Conservation (phyloP, 1,284 basidiomycete genomes). For the Melampsora larici-populina region DNA sequence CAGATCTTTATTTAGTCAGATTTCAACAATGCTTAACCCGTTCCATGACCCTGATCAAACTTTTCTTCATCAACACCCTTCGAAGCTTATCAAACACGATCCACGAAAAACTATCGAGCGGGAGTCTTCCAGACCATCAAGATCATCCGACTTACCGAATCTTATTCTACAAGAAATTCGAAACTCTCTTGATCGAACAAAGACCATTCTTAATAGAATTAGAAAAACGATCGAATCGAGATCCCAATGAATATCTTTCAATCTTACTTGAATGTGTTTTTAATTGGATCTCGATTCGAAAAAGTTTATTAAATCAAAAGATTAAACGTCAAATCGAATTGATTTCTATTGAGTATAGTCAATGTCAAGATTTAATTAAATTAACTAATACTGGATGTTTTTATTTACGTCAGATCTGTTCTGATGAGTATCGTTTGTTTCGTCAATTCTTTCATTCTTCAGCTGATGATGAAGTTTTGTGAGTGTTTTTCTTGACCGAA, state of each 20-base stretch:
- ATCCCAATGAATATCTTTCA: slow-evolving; percentile 72
- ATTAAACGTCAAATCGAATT: slow-evolving; percentile 75
- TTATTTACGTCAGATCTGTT: slow-evolving; percentile 82
- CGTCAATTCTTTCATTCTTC: slow-evolving; percentile 73
- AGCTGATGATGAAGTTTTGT: slow-evolving; percentile 80
- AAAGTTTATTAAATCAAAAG: slow-evolving; percentile 65
- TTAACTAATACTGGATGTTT: slow-evolving; percentile 80
- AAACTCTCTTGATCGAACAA: slow-evolving; percentile 66
- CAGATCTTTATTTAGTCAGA: slow-evolving; percentile 81
- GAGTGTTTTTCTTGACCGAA: slow-evolving; percentile 53
- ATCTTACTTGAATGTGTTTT: slow-evolving; percentile 77
- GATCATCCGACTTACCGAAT: slow-evolving; percentile 58
- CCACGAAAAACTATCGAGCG: slow-evolving; percentile 10
- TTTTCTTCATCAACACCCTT: slow-evolving; percentile 82
- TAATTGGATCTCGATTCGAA: slow-evolving; percentile 72
- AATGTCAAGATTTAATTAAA: slow-evolving; percentile 74
- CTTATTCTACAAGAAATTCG: slow-evolving; percentile 82
- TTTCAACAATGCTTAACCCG: slow-evolving; percentile 94
- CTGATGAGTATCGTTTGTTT: slow-evolving; percentile 79
- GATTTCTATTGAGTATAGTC: slow-evolving; percentile 63
- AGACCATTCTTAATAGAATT: slow-evolving; percentile 75
- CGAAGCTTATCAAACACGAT: slow-evolving; percentile 67
- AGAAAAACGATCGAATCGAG: slow-evolving; percentile 66
- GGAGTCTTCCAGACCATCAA: slow-evolving; percentile 17
- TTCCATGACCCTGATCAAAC: slow-evolving; percentile 90